Percentiles rank a stretch among this genome's conserved stretches.
Evolutionary conservation across 2,329 filamentous ascomycete genomes (phyloP).

Genomic region (Tolypocladium cylindrosporum): DNA sequence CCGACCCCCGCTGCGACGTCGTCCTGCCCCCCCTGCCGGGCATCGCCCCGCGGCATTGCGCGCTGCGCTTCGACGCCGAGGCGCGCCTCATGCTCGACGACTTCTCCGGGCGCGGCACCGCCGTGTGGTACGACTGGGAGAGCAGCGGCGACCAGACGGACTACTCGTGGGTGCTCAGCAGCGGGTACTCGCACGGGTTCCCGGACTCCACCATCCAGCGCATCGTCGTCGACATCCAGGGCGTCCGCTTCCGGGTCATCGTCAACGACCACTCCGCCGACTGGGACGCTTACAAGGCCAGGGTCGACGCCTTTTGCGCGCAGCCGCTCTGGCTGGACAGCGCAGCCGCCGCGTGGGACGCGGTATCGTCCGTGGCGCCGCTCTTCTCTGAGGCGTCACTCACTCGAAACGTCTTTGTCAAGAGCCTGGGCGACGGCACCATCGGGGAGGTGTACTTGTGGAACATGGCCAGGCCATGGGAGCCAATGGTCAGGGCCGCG

Average conservation of each 20-base stretch:
- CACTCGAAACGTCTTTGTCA: slow-evolving; percentile 26
- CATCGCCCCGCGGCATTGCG: slow-evolving; percentile 26
- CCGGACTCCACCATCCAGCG: slow-evolving; percentile 20
- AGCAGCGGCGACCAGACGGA: slow-evolving; percentile 25
- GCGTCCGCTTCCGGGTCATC: slow-evolving; percentile 26
- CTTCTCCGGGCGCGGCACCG: slow-evolving; percentile 25
- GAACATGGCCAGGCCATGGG: slow-evolving; percentile 30
- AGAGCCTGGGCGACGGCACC: slow-evolving; percentile 15
- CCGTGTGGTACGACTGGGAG: slow-evolving; percentile 32
- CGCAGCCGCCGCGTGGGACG: not conserved
- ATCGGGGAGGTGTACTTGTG: slow-evolving; percentile 28
- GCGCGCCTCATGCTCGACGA: slow-evolving; percentile 27
- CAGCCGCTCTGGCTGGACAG: slow-evolving; percentile 13
- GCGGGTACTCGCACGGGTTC: slow-evolving; percentile 13
- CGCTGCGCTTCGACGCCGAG: slow-evolving; percentile 27
- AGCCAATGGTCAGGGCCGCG: slow-evolving; percentile 30
- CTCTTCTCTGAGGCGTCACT: slow-evolving; percentile 3
- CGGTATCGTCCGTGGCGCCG: not conserved
- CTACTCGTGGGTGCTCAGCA: slow-evolving; percentile 24
- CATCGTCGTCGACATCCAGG: slow-evolving; percentile 28
- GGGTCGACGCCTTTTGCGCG: slow-evolving; percentile 23
- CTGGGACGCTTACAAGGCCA: slow-evolving; percentile 19
- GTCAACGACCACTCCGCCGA: slow-evolving; percentile 24
- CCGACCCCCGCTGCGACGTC: slow-evolving; percentile 27
- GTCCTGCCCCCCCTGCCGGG: slow-evolving; percentile 23